Evolutionary conservation across 73 alveolate genomes (phyloP).

Genomic region (Loxodes magnus): DNA sequence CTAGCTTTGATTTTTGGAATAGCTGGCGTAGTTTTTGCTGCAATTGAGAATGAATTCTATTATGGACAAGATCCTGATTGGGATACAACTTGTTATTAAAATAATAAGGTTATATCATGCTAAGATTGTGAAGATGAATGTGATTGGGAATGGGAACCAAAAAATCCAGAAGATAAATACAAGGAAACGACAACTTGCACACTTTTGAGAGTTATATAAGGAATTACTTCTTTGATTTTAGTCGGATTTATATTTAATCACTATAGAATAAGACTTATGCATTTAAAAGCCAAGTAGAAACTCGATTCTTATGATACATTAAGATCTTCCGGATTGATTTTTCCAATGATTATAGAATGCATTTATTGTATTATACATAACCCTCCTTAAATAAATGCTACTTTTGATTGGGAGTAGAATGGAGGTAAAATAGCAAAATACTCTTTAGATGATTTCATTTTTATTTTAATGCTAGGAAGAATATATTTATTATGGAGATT

Average conservation of each 20-base stretch:
- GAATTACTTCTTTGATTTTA: too few relatives aligned
- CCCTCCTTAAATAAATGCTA: neutral
- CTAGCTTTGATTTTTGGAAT: too few relatives aligned
- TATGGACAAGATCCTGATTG: too few relatives aligned
- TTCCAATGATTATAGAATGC: neutral
- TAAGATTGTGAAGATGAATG: too few relatives aligned
- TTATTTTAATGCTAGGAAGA: slow-evolving; percentile 40
- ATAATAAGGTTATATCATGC: too few relatives aligned
- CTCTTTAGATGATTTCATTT: slow-evolving; percentile 40
- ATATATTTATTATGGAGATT: slow-evolving; percentile 52
- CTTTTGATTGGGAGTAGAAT: neutral
- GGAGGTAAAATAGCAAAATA: neutral
- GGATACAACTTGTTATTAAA: too few relatives aligned
- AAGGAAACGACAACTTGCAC: too few relatives aligned
- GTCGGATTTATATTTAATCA: neutral
- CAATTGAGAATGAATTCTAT: too few relatives aligned
- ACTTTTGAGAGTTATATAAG: too few relatives aligned
- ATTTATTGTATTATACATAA: neutral
- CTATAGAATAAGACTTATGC: neutral
- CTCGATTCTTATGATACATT: neutral
- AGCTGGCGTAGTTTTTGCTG: too few relatives aligned
- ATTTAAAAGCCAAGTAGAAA: neutral
- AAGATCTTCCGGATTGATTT: neutral
- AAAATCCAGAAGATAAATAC: too few relatives aligned
- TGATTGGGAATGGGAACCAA: too few relatives aligned